A percentile compares a stretch with the other conserved stretches of the same genome.
These are phyloP conservation scores for Alternaria postmessia DNA, from an alignment of 2,329 filamentous ascomycete species.

Conservation along the genomic window DNA sequence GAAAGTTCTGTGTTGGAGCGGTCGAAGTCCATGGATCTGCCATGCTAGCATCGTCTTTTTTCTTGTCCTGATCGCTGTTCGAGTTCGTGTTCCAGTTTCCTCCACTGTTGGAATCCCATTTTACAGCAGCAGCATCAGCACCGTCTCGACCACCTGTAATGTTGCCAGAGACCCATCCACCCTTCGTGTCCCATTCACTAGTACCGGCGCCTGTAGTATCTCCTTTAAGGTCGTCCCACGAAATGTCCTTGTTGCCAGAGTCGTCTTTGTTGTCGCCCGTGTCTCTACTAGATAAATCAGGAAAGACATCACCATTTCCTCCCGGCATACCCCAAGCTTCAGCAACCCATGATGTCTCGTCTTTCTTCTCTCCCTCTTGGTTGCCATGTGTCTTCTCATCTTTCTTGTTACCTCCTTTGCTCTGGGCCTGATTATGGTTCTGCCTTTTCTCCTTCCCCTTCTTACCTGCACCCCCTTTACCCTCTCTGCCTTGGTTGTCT, in stretches of 20 bases:
- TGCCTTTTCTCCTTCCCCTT: conserved; percentile 19
- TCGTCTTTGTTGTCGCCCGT: not conserved
- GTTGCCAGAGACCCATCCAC: too few species aligned
- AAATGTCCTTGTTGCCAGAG: too few species aligned
- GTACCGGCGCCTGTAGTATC: rapidly evolving
- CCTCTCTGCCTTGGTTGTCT: conserved; percentile 19
- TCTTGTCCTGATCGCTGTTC: not conserved
- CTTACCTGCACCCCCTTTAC: conserved; percentile 13
- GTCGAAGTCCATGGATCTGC: not conserved
- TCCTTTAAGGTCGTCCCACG: rapidly evolving
- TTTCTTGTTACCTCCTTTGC: conserved; percentile 12
- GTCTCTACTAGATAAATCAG: not conserved
- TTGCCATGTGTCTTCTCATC: not conserved
- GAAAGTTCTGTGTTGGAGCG: conserved; percentile 5
- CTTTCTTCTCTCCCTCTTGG: not conserved
- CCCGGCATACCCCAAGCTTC: not conserved
- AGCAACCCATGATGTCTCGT: not conserved
- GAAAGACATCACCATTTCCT: too few species aligned
- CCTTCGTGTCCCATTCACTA: too few species aligned
- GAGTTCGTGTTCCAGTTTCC: too few species aligned
- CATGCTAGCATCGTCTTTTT: not conserved
- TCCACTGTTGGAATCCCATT: too few species aligned
- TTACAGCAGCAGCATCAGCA: rapidly evolving
- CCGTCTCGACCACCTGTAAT: too few species aligned
- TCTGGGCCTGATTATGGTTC: conserved; percentile 24